A percentile compares a stretch with the other conserved stretches of the same genome.
Conservation (phyloP, 2,329 filamentous ascomycete species). For the Colletotrichum tamarilloi region DNA sequence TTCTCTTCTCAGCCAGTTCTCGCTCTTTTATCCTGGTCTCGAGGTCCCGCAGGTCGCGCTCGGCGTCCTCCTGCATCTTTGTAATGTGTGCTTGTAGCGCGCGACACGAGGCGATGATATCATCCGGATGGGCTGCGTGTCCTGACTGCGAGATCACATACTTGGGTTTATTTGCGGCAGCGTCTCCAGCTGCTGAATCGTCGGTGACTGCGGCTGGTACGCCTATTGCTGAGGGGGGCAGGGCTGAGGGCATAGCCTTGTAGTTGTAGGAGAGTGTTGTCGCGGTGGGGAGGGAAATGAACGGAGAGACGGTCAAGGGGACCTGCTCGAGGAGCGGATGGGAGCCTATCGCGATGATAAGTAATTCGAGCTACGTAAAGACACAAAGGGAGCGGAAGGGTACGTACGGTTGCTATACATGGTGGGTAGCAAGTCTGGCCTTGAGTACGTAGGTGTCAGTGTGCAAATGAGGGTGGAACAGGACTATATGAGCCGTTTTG, state of each 20-base stretch:
- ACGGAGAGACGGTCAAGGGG: slow-evolving; percentile 92
- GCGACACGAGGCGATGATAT: slow-evolving; percentile 85
- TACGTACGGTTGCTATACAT: slow-evolving; percentile 47
- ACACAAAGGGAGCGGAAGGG: too few species aligned
- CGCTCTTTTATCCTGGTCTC: slow-evolving; percentile 73
- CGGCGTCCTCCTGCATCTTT: slow-evolving; percentile 75
- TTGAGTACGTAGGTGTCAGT: neutral
- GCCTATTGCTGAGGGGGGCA: slow-evolving; percentile 78
- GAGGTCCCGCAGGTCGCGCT: slow-evolving; percentile 74
- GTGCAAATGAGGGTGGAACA: neutral
- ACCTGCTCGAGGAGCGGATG: slow-evolving; percentile 93
- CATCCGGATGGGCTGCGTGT: slow-evolving; percentile 86
- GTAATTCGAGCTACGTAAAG: neutral
- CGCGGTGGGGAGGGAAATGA: slow-evolving; percentile 88
- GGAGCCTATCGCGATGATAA: slow-evolving; percentile 63
- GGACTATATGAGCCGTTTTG: neutral
- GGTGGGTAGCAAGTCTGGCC: neutral
- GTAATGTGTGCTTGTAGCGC: slow-evolving; percentile 81
- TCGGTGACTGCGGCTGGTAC: slow-evolving; percentile 53
- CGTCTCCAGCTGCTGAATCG: slow-evolving; percentile 37
- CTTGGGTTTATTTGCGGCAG: slow-evolving; percentile 60
- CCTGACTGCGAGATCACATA: slow-evolving; percentile 85
- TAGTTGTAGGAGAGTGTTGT: slow-evolving; percentile 96
- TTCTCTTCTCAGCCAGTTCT: slow-evolving; percentile 82
- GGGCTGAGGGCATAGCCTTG: slow-evolving; percentile 86